phyloP scores from a whole-genome alignment of 352 stramenopile species.

The Thalassiosira mediterranea region DNA sequence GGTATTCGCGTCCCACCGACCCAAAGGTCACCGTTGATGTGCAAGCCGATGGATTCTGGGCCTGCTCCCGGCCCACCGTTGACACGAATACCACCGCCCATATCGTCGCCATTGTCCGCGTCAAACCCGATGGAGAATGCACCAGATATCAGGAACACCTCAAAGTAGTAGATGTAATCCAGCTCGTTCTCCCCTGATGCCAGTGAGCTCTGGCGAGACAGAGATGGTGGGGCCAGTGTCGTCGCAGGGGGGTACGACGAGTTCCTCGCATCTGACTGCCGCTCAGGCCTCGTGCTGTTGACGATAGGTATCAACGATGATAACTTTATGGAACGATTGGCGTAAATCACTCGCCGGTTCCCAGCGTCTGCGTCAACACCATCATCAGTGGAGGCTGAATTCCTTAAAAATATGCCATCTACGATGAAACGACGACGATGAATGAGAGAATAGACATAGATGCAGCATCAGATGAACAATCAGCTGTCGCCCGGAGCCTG shows the following conservation, averaged over 20 bases:
- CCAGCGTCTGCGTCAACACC: not conserved
- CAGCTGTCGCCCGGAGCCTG: no score
- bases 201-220: slow-evolving; percentile 14
- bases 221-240: slow-evolving; percentile 5
- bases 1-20: not conserved
- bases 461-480: not conserved
- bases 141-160: slow-evolving; percentile 22
- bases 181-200: not conserved
- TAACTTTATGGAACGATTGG: slow-evolving; percentile 24
- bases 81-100: not conserved
- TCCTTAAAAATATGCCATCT: slow-evolving; percentile 17
- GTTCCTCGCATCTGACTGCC: not conserved
- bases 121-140: slow-evolving; percentile 22
- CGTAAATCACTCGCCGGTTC: not conserved
- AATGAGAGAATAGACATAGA: not conserved
- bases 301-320: slow-evolving; percentile 21
- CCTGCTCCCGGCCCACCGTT: not conserved
- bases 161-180: slow-evolving; percentile 30
- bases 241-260: no score
- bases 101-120: not conserved
- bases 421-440: no score
- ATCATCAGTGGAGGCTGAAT: not conserved
- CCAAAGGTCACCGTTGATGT: slow-evolving; percentile 18
- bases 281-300: slow-evolving; percentile 5
- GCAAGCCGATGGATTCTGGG: slow-evolving; percentile 19